These are phyloP conservation scores for Xylariaceae sp. DNA, from an alignment of 2,329 filamentous ascomycete genomes.

Conservation along the genomic window DNA sequence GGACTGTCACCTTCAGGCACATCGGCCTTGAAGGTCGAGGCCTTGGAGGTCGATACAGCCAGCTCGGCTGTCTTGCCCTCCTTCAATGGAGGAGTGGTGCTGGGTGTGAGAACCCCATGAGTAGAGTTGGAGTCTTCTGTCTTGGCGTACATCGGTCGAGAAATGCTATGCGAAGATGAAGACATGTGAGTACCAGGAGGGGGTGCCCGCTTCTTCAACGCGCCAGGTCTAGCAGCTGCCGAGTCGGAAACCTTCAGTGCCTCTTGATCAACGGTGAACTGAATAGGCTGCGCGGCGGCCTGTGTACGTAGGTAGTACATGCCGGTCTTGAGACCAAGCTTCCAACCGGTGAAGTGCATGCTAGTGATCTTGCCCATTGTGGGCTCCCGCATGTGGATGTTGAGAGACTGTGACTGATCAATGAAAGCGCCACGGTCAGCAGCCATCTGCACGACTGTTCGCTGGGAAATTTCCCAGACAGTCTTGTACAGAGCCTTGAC, in stretches of 20 bases:
- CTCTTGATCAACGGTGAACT: slow-evolving; percentile 98
- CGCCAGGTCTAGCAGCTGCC: slow-evolving; percentile 59
- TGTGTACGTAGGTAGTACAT: slow-evolving; percentile 99
- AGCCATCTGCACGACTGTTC: slow-evolving; percentile 93
- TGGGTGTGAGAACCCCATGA: slow-evolving; percentile 65
- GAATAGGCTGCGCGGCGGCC: slow-evolving; percentile 92
- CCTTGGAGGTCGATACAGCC: slow-evolving; percentile 54
- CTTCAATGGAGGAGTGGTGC: slow-evolving; percentile 53
- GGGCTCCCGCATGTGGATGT: slow-evolving; percentile 99
- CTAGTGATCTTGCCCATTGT: slow-evolving; percentile 99
- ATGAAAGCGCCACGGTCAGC: slow-evolving; percentile 98
- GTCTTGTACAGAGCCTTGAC: slow-evolving; percentile 99
- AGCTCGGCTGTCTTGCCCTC: slow-evolving; percentile 40
- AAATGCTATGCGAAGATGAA: slow-evolving; percentile 54
- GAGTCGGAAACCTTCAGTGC: slow-evolving; percentile 83
- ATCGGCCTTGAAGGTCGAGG: slow-evolving; percentile 70
- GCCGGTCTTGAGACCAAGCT: slow-evolving; percentile 97
- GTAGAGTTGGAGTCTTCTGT: slow-evolving; percentile 44
- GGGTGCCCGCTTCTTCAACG: slow-evolving; percentile 64
- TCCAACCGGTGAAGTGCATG: slow-evolving; percentile 99
- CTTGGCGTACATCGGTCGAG: slow-evolving; percentile 61
- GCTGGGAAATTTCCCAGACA: slow-evolving; percentile 98
- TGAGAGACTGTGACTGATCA: slow-evolving; percentile 97
- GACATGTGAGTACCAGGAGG: slow-evolving; percentile 51
- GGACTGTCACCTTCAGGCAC: slow-evolving; percentile 72